phyloP scores from a whole-genome alignment of 2,329 filamentous ascomycete species.

The Chaetomium olivaceum region DNA sequence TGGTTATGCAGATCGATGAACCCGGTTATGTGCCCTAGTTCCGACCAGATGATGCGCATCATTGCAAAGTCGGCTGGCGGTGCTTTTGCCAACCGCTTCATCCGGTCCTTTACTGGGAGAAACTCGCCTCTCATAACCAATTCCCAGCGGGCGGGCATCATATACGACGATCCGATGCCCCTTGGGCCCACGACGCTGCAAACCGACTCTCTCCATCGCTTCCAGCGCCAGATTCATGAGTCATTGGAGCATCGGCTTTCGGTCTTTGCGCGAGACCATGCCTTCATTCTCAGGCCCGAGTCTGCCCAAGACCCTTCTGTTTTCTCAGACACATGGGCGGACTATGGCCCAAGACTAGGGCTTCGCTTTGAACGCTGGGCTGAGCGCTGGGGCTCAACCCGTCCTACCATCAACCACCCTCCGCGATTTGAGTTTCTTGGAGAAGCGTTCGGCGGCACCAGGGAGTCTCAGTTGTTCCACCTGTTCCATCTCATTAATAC shows the following conservation, averaged over 20 bases:
- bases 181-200: slow-evolving; percentile 23
- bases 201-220: slow-evolving; percentile 19
- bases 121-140: slow-evolving; percentile 24
- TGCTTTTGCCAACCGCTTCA: slow-evolving; percentile 28
- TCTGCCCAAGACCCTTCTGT: neutral
- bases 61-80: slow-evolving; percentile 28
- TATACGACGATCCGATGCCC: slow-evolving; percentile 28
- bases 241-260: slow-evolving; percentile 23
- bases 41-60: slow-evolving; percentile 12
- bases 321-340: slow-evolving; percentile 20
- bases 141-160: slow-evolving; percentile 13
- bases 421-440: slow-evolving; percentile 28
- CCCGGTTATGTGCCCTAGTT: neutral
- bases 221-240: slow-evolving; percentile 29
- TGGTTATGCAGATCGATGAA: slow-evolving; percentile 30
- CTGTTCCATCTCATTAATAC: slow-evolving; percentile 28
- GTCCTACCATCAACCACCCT: neutral
- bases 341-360: slow-evolving; percentile 13
- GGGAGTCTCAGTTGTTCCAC: slow-evolving; percentile 27
- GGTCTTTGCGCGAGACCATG: slow-evolving; percentile 19
- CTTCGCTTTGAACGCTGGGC: slow-evolving; percentile 21
- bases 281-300: slow-evolving; percentile 12
- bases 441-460: slow-evolving; percentile 28
- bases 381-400: slow-evolving; percentile 2
- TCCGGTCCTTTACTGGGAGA: slow-evolving; percentile 19